Evolutionary conservation across 495 filamentous ascomycete genomes (phyloP), one percentile per base, ranked within the genome.

Genomic region (Penicillium arizonense): DNA sequence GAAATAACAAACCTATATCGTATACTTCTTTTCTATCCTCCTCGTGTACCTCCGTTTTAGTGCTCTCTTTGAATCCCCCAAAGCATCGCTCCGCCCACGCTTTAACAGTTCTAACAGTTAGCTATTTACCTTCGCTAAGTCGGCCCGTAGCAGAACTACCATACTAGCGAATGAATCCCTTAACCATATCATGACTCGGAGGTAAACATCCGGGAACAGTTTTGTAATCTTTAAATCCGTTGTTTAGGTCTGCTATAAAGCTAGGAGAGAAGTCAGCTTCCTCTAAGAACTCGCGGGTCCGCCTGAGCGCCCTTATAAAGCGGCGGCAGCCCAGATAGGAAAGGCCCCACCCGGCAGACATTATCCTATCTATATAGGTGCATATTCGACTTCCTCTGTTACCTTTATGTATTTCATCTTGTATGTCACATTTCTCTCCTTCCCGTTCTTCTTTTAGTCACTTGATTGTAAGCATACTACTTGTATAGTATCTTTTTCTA

Each of bases 11-110:
- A 16, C 16, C 36, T 9, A 16, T 7, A 38, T 38, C 9, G 6
- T 36, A 21, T 46, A 46, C 32, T 46, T 46, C 44, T 30, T 46
- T 46, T 36, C 32, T 16, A 46, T 46, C 44, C 4, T 46, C 32
- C 18, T 7, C 7, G 18, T 11, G 8, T 4, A 46, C 18, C 11
- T 36, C 32, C 10, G 18, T 46, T 35, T 24, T 35, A 16, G 9
- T 46, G 9, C 16, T 20, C 18, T 36, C 8, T 46, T 46, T 18
- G 23, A 46, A 36, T 13, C 44, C 44, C 32, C 44, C 18, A 46
- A 46, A 35, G 32, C 35, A 46, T 35, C 28, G 32, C 12, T 46
- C 44, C 14, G 44, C 32, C 10, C 12, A 24, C 44, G 32, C 32
- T 16, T 18, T 9, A 1, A 46, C 32, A 16, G 44, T 36, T 46